Percentiles rank a stretch among this genome's conserved stretches.
Conservation (phyloP, 2,329 filamentous ascomycete species). For the Cadophora malorum region DNA sequence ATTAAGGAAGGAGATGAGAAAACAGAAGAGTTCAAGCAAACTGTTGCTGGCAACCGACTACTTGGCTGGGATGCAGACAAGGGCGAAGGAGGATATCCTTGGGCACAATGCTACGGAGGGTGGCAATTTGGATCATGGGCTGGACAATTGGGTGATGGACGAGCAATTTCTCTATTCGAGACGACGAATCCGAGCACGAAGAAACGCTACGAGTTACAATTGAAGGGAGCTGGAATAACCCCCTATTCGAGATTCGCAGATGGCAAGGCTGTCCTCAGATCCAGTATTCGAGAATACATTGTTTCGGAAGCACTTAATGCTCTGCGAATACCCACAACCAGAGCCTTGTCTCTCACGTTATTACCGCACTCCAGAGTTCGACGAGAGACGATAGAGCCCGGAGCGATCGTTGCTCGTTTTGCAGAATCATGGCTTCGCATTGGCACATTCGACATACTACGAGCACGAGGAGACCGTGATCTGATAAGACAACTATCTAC, state of each 20-base stretch:
- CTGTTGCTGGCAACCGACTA: slow-evolving; percentile 83
- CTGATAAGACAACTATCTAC: slow-evolving; percentile 77
- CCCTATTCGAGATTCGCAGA: slow-evolving; percentile 97
- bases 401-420: slow-evolving; percentile 90
- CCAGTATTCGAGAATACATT: slow-evolving; percentile 92
- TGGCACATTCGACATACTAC: slow-evolving; percentile 94
- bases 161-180: slow-evolving; percentile 94
- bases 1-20: slow-evolving; percentile 71
- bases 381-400: slow-evolving; percentile 84
- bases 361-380: slow-evolving; percentile 75
- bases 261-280: slow-evolving; percentile 89
- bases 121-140: slow-evolving; percentile 87
- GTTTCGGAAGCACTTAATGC: slow-evolving; percentile 90
- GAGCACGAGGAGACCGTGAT: slow-evolving; percentile 78
- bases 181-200: slow-evolving; percentile 75
- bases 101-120: slow-evolving; percentile 98
- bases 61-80: slow-evolving; percentile 76
- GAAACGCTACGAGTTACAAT: slow-evolving; percentile 85
- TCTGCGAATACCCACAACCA: slow-evolving; percentile 82
- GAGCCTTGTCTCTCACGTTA: slow-evolving; percentile 82
- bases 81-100: slow-evolving; percentile 81
- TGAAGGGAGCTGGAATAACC: slow-evolving; percentile 92
- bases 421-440: slow-evolving; percentile 91
- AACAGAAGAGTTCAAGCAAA: slow-evolving; percentile 75
- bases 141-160: slow-evolving; percentile 91